phyloP scores from a whole-genome alignment of 345 rosid species.

The Populus deltoides region DNA sequence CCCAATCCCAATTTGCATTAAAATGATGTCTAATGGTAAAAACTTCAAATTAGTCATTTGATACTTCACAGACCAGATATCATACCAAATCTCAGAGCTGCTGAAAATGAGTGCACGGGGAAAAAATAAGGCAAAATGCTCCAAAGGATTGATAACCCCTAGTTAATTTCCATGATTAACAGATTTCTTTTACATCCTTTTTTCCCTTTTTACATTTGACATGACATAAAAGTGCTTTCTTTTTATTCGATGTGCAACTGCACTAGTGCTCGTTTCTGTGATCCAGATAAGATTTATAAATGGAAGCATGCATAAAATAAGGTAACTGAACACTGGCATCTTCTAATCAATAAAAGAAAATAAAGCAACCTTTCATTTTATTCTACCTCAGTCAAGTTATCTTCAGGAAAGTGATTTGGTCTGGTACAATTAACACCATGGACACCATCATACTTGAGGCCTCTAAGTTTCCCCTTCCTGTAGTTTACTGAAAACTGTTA shows the following conservation, averaged over 20 bases:
- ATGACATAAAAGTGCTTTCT: background rate
- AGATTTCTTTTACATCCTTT: background rate
- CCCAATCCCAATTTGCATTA: too few species aligned
- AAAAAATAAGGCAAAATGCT: too few species aligned
- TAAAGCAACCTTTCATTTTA: constrained; percentile 24
- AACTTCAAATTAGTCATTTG: background rate
- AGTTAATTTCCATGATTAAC: background rate
- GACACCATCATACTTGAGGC: constrained; percentile 52
- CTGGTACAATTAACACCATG: constrained; percentile 38
- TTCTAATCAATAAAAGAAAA: background rate
- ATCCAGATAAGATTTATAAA: background rate
- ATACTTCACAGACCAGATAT: too few species aligned
- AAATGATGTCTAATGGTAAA: too few species aligned
- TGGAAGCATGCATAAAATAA: background rate
- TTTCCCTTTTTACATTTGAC: background rate
- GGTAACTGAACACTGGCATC: background rate
- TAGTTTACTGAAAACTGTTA: constrained; percentile 3
- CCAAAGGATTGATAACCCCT: background rate
- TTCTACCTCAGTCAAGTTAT: constrained; percentile 61
- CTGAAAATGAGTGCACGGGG: background rate
- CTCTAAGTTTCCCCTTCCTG: constrained; percentile 90
- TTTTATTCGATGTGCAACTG: background rate
- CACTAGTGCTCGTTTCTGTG: background rate
- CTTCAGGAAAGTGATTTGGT: constrained; percentile 43
- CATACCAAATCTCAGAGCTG: background rate